phyloP scores from a whole-genome alignment of 257 asterid species.

The Nyctanthes arbortristis region DNA sequence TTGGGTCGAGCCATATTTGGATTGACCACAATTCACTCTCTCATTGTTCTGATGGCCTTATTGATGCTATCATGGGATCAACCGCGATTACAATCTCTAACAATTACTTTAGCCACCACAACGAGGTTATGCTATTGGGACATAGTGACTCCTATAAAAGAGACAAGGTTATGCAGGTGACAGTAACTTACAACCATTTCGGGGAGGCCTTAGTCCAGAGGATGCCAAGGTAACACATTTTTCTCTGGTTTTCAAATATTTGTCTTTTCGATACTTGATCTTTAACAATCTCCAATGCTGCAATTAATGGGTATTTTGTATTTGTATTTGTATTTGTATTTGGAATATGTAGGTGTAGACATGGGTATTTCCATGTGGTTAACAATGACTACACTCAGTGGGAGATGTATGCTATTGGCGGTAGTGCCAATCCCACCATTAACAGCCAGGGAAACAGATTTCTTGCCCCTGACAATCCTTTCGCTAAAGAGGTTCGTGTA shows the following conservation, averaged over 20 bases:
- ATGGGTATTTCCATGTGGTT: constrained; percentile 56
- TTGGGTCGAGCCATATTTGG: constrained; percentile 46
- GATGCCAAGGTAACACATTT: constrained; percentile 44
- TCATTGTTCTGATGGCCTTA: constrained; percentile 46
- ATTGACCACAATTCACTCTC: constrained; percentile 51
- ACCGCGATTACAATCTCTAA: constrained; percentile 57
- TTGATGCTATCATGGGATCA: constrained; percentile 55
- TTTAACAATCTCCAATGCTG: background rate
- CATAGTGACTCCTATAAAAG: constrained; percentile 42
- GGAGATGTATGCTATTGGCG: constrained; percentile 63
- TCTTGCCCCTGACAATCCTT: constrained; percentile 44
- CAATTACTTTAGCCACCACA: constrained; percentile 48
- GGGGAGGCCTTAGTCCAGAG: constrained; percentile 51
- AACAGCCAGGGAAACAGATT: constrained; percentile 64
- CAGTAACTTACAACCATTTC: constrained; percentile 52
- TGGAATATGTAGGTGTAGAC: constrained; percentile 46
- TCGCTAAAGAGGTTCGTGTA: constrained; percentile 45
- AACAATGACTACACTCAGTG: constrained; percentile 59
- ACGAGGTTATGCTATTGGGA: constrained; percentile 53
- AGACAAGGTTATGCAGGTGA: constrained; percentile 52
- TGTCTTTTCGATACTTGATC: background rate
- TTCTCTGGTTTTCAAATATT: background rate
- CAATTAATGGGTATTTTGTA: background rate
- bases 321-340: background rate
- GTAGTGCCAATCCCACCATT: constrained; percentile 58